phyloP scores from a whole-genome alignment of 192 early-diverging fungal genomes.

The Cladochytrium replicatum region DNA sequence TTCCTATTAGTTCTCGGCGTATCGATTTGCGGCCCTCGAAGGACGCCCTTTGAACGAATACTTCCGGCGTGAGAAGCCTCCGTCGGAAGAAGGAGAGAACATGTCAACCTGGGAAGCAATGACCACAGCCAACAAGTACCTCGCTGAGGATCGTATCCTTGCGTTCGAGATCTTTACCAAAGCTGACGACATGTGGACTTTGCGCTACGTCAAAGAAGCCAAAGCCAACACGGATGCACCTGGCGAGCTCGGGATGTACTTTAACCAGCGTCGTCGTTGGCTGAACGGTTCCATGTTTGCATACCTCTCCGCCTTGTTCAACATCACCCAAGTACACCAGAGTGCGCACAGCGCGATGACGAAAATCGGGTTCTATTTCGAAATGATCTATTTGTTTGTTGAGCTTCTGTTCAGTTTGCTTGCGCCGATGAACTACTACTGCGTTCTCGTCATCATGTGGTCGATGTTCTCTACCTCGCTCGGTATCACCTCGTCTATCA shows the following conservation, averaged over 20 bases:
- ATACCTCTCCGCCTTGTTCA: background rate
- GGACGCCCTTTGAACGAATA: slow-evolving; percentile 66
- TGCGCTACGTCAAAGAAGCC: slow-evolving; percentile 76
- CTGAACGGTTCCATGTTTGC: slow-evolving; percentile 93
- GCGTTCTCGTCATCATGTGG: slow-evolving; percentile 2
- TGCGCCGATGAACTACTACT: slow-evolving; percentile 5
- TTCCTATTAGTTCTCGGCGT: slow-evolving; percentile 88
- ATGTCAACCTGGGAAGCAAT: slow-evolving; percentile 71
- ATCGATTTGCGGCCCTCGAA: slow-evolving; percentile 76
- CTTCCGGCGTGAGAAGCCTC: slow-evolving; percentile 84
- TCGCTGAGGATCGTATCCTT: slow-evolving; percentile 82
- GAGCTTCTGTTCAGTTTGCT: background rate
- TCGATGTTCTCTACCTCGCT: background rate
- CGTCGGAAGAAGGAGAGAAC: slow-evolving; percentile 59
- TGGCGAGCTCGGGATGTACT: slow-evolving; percentile 76
- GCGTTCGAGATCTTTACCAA: slow-evolving; percentile 92
- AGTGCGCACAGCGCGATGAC: background rate
- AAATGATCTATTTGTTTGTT: slow-evolving; percentile 3
- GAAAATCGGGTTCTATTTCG: slow-evolving; percentile 1
- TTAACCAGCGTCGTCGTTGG: slow-evolving; percentile 95
- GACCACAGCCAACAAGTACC: slow-evolving; percentile 80
- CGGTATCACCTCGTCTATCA: background rate
- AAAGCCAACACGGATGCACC: slow-evolving; percentile 90
- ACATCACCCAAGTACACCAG: background rate
- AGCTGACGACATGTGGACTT: slow-evolving; percentile 61